Evolutionary conservation across 129 eudicot species (phyloP).

Genomic region (Lonicera japonica): DNA sequence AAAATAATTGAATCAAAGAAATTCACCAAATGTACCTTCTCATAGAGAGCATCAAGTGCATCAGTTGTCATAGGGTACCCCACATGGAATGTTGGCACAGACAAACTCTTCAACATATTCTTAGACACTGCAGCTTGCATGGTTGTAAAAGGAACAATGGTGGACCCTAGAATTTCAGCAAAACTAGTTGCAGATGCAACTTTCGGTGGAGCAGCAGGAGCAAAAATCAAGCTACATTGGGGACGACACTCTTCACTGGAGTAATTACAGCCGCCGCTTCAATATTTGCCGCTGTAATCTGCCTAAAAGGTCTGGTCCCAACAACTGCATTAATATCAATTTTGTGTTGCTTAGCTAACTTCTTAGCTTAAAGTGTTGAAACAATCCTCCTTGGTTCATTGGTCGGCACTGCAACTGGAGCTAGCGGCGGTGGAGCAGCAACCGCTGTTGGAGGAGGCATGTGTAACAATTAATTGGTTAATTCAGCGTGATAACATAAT

Average conservation of each 20-base stretch:
- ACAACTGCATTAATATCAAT: constrained; percentile 56
- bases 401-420: constrained; percentile 8
- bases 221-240: constrained; percentile 16
- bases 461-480: too few species aligned
- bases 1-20: constrained; percentile 6
- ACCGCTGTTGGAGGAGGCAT: constrained; percentile 30
- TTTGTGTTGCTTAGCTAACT: constrained; percentile 93
- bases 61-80: constrained; percentile 77
- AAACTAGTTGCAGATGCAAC: constrained; percentile 20
- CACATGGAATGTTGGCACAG: constrained; percentile 80
- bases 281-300: constrained; percentile 82
- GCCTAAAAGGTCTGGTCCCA: constrained; percentile 86
- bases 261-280: constrained; percentile 84
- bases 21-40: constrained; percentile 41
- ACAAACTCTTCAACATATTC: constrained; percentile 85
- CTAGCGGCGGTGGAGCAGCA: constrained; percentile 7
- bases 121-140: constrained; percentile 90
- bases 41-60: constrained; percentile 80
- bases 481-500: too few species aligned
- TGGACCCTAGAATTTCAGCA: constrained; percentile 77
- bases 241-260: constrained; percentile 21
- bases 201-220: constrained; percentile 30
- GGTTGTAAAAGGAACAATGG: constrained; percentile 65
- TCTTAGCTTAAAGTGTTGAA: constrained; percentile 86
- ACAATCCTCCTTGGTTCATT: constrained; percentile 53